Evolutionary conservation across 768 basidiomycete genomes (phyloP), one percentile per base, ranked within the genome.

Genomic region (Leccinellum rugosiceps): DNA sequence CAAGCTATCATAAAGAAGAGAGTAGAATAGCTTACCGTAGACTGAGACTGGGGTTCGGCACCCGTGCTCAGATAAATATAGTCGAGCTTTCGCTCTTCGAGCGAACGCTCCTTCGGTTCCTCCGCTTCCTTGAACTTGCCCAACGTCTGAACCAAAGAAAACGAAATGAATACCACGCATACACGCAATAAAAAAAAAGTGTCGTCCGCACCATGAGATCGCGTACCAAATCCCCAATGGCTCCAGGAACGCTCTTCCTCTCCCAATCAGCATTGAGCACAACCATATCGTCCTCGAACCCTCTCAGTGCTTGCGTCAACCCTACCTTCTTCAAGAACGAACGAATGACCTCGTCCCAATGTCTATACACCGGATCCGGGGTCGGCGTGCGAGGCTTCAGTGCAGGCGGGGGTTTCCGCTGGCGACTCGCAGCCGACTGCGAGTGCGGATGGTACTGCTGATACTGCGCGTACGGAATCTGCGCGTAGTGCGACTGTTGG

Each of bases 261-360:
- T 90, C 89, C 80, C 84, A 88, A 1, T 82, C 80, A 0, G 77
- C 66, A 58, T 83, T 90, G 73, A 90, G 69, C n/a, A 88, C 78
- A 5, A 90, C 66, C 74, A 90, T 80, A 64, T 92, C 89, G n/a
- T 77, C 71, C 61, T 88, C 83, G 48, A 92, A 83, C 0, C 86
- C 89, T 35, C 75, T 76, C 45, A 83, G 63, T 0, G 87, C 77
- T 64, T 90, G 85, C 1, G 71, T 76, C 21, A 90, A 68, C 4
- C 85, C 83, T 17, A 83, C 75, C 45, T 79, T 74, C 14, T 70
- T 66, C 58, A 90, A 65, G 57, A 90, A 90, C 8, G 73, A 64
- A 51, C 75, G 76, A 28, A 89, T 61, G 11, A 78, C 78, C 23
- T 76, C 72, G 57, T 90, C 86, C 88, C 88, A 90, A 55, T 86